Conservation (phyloP, 805 yeast genomes). For the Candida andamanensis region DNA sequence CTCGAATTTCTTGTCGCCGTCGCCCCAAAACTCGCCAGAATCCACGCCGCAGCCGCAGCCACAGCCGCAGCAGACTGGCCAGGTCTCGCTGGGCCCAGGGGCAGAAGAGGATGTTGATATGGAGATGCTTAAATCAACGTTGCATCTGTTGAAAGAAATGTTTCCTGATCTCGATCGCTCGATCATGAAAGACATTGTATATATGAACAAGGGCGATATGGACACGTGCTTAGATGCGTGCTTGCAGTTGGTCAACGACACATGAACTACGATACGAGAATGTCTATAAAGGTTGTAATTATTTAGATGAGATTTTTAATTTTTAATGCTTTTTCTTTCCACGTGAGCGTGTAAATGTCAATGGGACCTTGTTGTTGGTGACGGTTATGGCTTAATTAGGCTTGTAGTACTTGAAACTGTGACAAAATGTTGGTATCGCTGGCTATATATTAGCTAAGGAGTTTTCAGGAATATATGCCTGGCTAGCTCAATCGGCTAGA, state of each 20-base stretch:
- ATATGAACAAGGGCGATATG: constrained; percentile 58
- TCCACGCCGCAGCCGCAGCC: constrained; percentile 1
- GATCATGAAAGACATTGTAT: constrained; percentile 64
- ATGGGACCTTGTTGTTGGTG: too few relatives aligned
- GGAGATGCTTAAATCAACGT: constrained; percentile 19
- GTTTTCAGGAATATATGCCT: too few relatives aligned
- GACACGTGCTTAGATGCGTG: constrained; percentile 72
- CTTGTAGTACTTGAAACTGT: too few relatives aligned
- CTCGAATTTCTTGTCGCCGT: constrained; percentile 34
- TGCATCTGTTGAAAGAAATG: constrained; percentile 54
- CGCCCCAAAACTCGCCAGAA: constrained; percentile 22
- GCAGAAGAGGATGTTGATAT: constrained; percentile 4
- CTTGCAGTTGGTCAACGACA: constrained; percentile 20
- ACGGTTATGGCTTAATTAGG: too few relatives aligned
- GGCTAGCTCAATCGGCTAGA: too few relatives aligned
- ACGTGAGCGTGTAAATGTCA: too few relatives aligned
- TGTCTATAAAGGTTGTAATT: too few relatives aligned
- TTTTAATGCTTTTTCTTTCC: too few relatives aligned
- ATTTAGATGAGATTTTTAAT: too few relatives aligned
- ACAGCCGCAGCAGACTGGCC: constrained; percentile 4
- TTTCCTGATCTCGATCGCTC: constrained; percentile 71
- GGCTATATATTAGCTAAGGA: too few relatives aligned
- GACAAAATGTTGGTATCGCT: too few relatives aligned
- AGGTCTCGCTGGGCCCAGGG: constrained; percentile 4
- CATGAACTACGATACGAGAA: too few relatives aligned